Evolutionary conservation across 176 grass and related monocot genomes (phyloP).

Genomic region (Carex cristatella): DNA sequence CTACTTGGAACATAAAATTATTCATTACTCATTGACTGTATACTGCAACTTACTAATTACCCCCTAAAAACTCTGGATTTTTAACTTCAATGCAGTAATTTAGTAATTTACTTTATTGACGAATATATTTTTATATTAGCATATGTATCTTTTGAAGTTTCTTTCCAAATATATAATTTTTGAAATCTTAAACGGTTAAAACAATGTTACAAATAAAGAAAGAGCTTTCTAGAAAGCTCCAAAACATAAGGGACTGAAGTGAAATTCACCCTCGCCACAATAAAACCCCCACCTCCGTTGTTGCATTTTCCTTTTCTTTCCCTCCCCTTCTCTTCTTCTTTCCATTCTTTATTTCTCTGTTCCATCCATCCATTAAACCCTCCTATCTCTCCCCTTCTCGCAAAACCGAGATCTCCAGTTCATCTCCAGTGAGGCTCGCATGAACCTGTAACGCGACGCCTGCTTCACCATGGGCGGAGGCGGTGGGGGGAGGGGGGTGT

Average conservation of each 20-base stretch:
- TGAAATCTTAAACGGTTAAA: too few relatives aligned
- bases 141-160: too few relatives aligned
- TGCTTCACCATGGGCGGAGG: conserved; percentile 15
- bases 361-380: conserved; percentile 22
- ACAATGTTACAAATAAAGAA: not conserved
- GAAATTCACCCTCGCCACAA: not conserved
- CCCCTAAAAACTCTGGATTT: not conserved
- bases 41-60: not conserved
- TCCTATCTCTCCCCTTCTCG: not conserved
- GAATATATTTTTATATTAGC: too few relatives aligned
- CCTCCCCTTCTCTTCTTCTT: not conserved
- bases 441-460: not conserved
- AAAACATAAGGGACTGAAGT: not conserved
- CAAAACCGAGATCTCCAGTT: conserved; percentile 9
- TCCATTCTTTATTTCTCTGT: conserved; percentile 21
- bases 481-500: conserved; percentile 29
- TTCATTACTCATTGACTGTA: conserved; percentile 9
- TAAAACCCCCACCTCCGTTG: not conserved
- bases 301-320: not conserved
- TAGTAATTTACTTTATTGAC: not conserved
- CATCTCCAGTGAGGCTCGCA: not conserved
- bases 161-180: too few relatives aligned
- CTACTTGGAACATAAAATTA: not conserved
- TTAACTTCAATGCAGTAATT: not conserved
- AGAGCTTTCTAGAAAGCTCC: not conserved